Evolutionary conservation across 148 eudicot genomes (phyloP).

Genomic region (Chenopodium quinoa): DNA sequence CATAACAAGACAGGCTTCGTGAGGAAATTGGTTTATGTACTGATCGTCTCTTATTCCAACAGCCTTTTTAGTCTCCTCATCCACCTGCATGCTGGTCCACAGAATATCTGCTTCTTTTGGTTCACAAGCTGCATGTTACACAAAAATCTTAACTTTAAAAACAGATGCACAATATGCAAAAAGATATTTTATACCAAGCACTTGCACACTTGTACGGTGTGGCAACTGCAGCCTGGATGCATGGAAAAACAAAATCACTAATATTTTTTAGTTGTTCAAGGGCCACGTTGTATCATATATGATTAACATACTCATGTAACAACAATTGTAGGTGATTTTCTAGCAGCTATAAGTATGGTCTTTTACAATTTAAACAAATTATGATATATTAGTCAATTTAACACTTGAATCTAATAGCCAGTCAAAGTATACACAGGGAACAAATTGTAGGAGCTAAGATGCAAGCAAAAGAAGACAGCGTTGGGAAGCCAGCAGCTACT

Average conservation of each 20-base stretch:
- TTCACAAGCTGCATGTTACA: constrained; percentile 59
- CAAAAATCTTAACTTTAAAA: not conserved
- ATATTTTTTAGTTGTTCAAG: too few species aligned
- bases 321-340: not conserved
- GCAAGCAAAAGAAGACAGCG: not conserved
- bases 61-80: constrained; percentile 81
- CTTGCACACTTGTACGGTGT: not conserved
- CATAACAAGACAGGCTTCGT: constrained; percentile 97
- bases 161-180: not conserved
- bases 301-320: too few species aligned
- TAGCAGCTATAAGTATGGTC: too few species aligned
- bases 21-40: constrained; percentile 87
- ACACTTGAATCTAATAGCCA: not conserved
- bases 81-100: constrained; percentile 94
- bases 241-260: too few species aligned
- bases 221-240: not conserved
- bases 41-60: constrained; percentile 80
- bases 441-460: not conserved
- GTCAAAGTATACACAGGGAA: not conserved
- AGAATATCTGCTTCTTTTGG: constrained; percentile 93
- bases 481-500: not conserved
- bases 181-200: not conserved
- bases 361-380: not conserved
- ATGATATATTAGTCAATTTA: not conserved
- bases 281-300: too few species aligned